A percentile compares a stretch with the other conserved stretches of the same genome.
Evolutionary conservation across 139 green algal species (phyloP).

Genomic region (Chlorella sp.): DNA sequence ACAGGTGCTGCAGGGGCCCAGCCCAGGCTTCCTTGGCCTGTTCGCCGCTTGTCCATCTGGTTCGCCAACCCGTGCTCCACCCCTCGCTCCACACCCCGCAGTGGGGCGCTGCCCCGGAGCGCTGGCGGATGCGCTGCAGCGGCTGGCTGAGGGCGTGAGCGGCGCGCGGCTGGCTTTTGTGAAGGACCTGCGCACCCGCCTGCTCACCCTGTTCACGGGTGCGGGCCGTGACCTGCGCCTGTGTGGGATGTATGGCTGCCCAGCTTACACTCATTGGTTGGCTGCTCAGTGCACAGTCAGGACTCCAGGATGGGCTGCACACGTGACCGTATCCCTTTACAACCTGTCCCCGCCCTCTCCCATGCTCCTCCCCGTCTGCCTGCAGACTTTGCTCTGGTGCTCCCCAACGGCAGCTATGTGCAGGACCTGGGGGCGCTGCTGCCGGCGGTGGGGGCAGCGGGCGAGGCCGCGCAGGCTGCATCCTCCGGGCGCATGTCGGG

Average conservation of each 20-base stretch:
- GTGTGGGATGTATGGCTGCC: no score
- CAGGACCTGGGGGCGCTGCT: slow-evolving; percentile 66
- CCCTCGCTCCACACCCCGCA: background rate
- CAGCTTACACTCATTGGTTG: no score
- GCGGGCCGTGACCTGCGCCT: no score
- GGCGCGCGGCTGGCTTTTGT: slow-evolving; percentile 14
- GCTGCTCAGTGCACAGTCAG: no score
- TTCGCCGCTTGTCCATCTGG: no score
- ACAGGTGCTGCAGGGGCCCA: no score
- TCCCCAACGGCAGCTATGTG: slow-evolving; percentile 39
- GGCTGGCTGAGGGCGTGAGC: slow-evolving; percentile 44
- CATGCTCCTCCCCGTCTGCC: background rate
- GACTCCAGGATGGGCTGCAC: no score
- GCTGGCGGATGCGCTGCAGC: slow-evolving; percentile 54
- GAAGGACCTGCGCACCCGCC: slow-evolving; percentile 63
- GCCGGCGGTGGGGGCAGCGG: slow-evolving; percentile 60
- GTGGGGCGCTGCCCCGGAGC: slow-evolving; percentile 46
- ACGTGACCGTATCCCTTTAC: background rate
- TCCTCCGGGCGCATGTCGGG: slow-evolving; percentile 8
- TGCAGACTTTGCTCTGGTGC: slow-evolving; percentile 40
- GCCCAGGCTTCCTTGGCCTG: no score
- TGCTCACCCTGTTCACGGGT: slow-evolving; percentile 76
- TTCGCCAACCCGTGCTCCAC: no score
- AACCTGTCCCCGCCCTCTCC: background rate
- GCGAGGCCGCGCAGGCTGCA: background rate